phyloP scores from a whole-genome alignment of 2,329 filamentous ascomycete genomes.

The Raffaelea deltoideospora region DNA sequence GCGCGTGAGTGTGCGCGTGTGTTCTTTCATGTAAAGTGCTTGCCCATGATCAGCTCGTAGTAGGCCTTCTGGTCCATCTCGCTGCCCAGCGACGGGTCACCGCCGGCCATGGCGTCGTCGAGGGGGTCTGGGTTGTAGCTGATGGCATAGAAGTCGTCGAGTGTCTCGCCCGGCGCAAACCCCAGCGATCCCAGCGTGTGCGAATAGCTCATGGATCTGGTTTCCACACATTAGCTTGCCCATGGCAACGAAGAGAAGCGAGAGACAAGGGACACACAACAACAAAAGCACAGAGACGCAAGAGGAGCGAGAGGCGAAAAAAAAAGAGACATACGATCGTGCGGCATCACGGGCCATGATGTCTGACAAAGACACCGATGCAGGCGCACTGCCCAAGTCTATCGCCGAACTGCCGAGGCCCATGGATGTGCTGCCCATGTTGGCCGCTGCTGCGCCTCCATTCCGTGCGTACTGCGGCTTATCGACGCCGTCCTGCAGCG shows the following conservation, averaged over 20 bases:
- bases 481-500: slow-evolving; percentile 6
- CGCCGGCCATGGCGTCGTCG: slow-evolving; percentile 11
- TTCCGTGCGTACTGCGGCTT: not conserved
- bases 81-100: slow-evolving; percentile 15
- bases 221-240: not conserved
- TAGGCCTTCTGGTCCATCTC: slow-evolving; percentile 22
- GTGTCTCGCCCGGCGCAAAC: slow-evolving; percentile 21
- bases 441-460: too few species aligned
- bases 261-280: slow-evolving; percentile 1
- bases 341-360: slow-evolving; percentile 20
- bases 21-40: slow-evolving; percentile 6
- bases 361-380: slow-evolving; percentile 16
- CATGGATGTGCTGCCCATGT: too few species aligned
- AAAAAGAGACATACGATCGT: slow-evolving; percentile 16
- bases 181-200: slow-evolving; percentile 21
- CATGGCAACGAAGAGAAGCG: not conserved
- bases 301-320: too few species aligned
- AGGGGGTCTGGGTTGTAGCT: slow-evolving; percentile 19
- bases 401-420: too few species aligned
- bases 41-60: slow-evolving; percentile 22
- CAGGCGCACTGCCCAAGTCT: too few species aligned
- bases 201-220: slow-evolving; percentile 17
- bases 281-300: not conserved
- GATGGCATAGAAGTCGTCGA: slow-evolving; percentile 21
- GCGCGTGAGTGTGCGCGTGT: too few species aligned